Percentiles rank a stretch among this genome's conserved stretches.
Evolutionary conservation across 169 alveolate species (phyloP).

Genomic region (Eimeria praecox): DNA sequence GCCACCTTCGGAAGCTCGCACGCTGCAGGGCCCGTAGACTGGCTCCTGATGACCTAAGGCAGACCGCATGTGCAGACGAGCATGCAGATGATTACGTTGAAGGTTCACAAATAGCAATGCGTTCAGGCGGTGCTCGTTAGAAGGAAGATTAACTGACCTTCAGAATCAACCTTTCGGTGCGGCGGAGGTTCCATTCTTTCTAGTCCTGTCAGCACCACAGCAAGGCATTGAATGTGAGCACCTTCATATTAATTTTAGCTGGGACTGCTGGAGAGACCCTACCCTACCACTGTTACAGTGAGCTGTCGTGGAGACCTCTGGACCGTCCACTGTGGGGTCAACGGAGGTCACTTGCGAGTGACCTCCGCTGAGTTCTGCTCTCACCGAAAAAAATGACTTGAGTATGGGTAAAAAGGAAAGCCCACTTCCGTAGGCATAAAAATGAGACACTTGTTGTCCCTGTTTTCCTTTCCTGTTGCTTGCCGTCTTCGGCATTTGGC

Average conservation of each 20-base stretch:
- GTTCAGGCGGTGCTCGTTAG: neutral
- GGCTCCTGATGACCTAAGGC: slow-evolving; percentile 1
- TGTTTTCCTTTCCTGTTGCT: slow-evolving; percentile 8
- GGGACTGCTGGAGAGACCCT: neutral
- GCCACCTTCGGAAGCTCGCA: slow-evolving; percentile 5
- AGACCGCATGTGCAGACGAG: neutral
- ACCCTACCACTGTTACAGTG: neutral
- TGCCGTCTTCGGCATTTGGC: slow-evolving; percentile 10
- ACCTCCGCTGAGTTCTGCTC: neutral
- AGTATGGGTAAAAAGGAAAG: neutral
- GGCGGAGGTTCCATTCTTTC: neutral
- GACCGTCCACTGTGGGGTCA: slow-evolving; percentile 38
- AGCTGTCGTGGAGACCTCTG: neutral
- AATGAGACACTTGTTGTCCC: neutral
- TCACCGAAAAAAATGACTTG: slow-evolving; percentile 9
- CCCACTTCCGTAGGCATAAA: neutral
- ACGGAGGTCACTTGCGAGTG: slow-evolving; percentile 17
- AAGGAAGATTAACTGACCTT: neutral
- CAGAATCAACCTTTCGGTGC: neutral
- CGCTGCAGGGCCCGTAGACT: slow-evolving; percentile 13
- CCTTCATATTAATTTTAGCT: neutral
- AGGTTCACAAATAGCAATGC: neutral
- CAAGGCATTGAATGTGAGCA: neutral
- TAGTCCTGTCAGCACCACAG: neutral
- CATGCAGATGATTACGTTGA: neutral